These are phyloP conservation scores for Trichoderma atroviride DNA, from an alignment of 2,329 filamentous ascomycete species.

Conservation along the genomic window DNA sequence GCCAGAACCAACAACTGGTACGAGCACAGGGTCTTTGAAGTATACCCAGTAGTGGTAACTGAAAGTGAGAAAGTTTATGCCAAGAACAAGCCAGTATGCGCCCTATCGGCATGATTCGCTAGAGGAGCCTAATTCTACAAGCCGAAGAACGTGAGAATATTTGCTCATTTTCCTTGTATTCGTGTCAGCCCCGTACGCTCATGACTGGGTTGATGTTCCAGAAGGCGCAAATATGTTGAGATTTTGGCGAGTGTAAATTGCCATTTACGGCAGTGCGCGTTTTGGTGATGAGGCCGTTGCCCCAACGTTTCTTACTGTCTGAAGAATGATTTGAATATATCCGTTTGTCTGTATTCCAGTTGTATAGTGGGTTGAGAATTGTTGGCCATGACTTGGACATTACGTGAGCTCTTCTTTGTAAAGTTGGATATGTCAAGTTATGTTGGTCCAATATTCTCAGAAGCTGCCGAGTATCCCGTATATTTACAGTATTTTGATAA, in stretches of 20 bases:
- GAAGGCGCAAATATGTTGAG: not conserved
- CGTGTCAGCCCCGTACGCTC: not conserved
- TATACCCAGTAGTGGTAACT: not conserved
- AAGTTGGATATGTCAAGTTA: not conserved
- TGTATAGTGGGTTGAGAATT: not conserved
- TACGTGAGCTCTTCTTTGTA: not conserved
- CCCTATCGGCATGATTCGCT: not conserved
- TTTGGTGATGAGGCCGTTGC: not conserved
- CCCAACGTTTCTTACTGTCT: not conserved
- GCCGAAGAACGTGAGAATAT: no score
- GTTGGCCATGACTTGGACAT: not conserved
- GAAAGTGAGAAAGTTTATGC: not conserved
- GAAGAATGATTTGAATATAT: not conserved
- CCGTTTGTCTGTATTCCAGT: not conserved
- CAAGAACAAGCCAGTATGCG: not conserved
- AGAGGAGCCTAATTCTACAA: not conserved
- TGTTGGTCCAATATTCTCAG: no score
- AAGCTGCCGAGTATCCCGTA: not conserved
- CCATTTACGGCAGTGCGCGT: not conserved
- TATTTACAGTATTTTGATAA: no score
- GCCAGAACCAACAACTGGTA: not conserved
- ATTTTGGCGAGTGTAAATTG: not conserved
- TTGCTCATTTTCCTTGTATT: not conserved
- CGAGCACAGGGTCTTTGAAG: not conserved
- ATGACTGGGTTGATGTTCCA: not conserved